Conservation (phyloP, 1,284 basidiomycete species). For the Coriolopsis trogii region DNA sequence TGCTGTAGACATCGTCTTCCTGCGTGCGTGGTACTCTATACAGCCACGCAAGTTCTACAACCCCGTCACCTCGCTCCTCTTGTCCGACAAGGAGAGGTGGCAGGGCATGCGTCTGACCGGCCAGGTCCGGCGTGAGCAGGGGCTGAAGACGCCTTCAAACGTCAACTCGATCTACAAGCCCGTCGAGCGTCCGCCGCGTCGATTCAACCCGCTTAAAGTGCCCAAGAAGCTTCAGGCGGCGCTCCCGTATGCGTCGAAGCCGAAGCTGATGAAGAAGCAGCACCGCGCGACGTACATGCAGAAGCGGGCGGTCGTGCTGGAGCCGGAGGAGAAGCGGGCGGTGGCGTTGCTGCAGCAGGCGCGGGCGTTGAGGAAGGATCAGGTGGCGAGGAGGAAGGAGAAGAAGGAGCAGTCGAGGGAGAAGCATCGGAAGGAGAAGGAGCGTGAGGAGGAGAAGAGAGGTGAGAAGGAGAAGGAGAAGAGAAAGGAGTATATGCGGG, state of each 20-base stretch:
- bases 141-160: conserved; percentile 80
- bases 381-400: conserved; percentile 75
- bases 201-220: conserved; percentile 91
- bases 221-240: conserved; percentile 88
- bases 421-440: conserved; percentile 67
- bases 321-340: conserved; percentile 93
- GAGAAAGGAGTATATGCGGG: conserved; percentile 77
- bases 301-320: conserved; percentile 92
- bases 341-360: conserved; percentile 95
- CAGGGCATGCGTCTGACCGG: conserved; percentile 96
- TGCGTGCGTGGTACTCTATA: conserved; percentile 96
- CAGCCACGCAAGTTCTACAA: conserved; percentile 97
- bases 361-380: conserved; percentile 89
- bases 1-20: conserved; percentile 85
- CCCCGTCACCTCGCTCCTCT: conserved; percentile 89
- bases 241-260: conserved; percentile 93
- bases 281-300: conserved; percentile 82
- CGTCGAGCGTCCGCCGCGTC: conserved; percentile 78
- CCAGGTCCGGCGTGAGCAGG: conserved; percentile 84
- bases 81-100: conserved; percentile 82
- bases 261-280: conserved; percentile 82
- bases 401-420: conserved; percentile 80
- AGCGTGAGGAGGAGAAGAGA: conserved; percentile 70
- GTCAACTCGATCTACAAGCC: conserved; percentile 90
- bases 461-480: conserved; percentile 79